phyloP scores from a whole-genome alignment of 371 early-diverging fungal genomes.

The Apophysomyces sp. region DNA sequence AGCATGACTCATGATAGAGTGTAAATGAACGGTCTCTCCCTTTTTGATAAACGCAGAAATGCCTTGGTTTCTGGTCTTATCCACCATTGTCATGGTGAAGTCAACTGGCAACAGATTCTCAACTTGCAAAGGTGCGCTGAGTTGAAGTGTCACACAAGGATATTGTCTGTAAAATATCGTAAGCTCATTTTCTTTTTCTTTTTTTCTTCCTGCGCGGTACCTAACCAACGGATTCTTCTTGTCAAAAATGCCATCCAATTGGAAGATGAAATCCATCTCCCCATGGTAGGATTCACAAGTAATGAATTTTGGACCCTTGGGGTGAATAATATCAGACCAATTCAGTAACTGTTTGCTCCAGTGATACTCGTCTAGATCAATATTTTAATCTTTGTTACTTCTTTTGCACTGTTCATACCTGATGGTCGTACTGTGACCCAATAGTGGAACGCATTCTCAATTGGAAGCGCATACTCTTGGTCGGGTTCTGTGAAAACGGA shows the following conservation, averaged over 20 bases:
- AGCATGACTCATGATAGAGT: constrained; percentile 63
- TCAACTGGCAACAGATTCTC: constrained; percentile 86
- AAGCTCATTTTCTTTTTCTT: neutral
- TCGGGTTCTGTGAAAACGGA: constrained; percentile 37
- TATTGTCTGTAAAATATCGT: constrained; percentile 33
- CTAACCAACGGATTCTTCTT: constrained; percentile 26
- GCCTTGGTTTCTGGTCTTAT: constrained; percentile 45
- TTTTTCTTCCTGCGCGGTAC: constrained; percentile 10
- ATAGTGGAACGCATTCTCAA: constrained; percentile 59
- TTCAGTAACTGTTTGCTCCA: constrained; percentile 68
- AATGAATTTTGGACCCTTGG: constrained; percentile 26
- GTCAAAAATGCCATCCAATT: constrained; percentile 32
- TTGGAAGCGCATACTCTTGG: constrained; percentile 65
- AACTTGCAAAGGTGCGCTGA: constrained; percentile 76
- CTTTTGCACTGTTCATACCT: constrained; percentile 21
- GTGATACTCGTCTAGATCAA: constrained; percentile 48
- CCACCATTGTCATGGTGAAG: constrained; percentile 46
- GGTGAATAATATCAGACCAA: constrained; percentile 67
- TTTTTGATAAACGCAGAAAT: constrained; percentile 31
- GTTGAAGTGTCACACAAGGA: constrained; percentile 66
- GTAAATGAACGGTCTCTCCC: constrained; percentile 60
- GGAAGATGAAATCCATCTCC: constrained; percentile 19
- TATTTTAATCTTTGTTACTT: neutral
- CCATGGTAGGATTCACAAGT: constrained; percentile 30
- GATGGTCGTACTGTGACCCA: constrained; percentile 68